A percentile compares a stretch with the other conserved stretches of the same genome.
phyloP scores from a whole-genome alignment of 805 yeast species.

The Metschnikowia continentalis region DNA sequence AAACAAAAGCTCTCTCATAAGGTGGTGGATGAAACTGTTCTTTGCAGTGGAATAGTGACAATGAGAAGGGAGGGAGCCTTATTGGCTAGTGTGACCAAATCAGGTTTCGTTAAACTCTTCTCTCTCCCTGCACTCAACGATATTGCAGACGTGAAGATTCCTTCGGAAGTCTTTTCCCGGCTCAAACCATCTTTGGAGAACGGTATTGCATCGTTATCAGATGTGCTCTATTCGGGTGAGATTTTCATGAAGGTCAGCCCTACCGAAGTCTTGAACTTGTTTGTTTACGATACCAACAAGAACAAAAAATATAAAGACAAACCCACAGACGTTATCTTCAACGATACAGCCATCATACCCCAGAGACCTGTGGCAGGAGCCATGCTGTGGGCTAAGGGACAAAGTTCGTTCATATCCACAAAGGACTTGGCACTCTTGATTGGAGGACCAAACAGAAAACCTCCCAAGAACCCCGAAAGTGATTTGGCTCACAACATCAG shows the following conservation, averaged over 20 bases:
- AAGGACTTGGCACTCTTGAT: constrained; percentile 62
- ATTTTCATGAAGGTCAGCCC: constrained; percentile 51
- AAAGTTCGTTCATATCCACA: constrained; percentile 50
- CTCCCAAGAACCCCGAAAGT: constrained; percentile 56
- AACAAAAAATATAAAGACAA: constrained; percentile 19
- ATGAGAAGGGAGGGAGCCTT: constrained; percentile 43
- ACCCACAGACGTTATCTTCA: constrained; percentile 59
- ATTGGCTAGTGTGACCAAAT: constrained; percentile 41
- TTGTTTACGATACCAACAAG: constrained; percentile 21
- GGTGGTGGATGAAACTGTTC: constrained; percentile 48
- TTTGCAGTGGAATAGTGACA: constrained; percentile 48
- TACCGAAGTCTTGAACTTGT: constrained; percentile 38
- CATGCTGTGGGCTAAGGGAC: constrained; percentile 82
- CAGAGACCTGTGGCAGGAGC: constrained; percentile 77
- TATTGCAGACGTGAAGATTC: constrained; percentile 41
- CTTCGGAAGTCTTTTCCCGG: constrained; percentile 26
- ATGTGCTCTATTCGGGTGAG: constrained; percentile 50
- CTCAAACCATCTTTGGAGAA: constrained; percentile 21
- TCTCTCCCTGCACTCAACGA: constrained; percentile 65
- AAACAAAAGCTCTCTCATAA: constrained; percentile 62
- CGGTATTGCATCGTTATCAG: constrained; percentile 22
- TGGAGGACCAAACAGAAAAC: constrained; percentile 71
- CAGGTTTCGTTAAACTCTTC: constrained; percentile 45
- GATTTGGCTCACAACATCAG: constrained; percentile 45
- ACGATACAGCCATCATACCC: constrained; percentile 64